phyloP scores from a whole-genome alignment of 148 eudicot genomes.

The Nepenthes mirabilis region DNA sequence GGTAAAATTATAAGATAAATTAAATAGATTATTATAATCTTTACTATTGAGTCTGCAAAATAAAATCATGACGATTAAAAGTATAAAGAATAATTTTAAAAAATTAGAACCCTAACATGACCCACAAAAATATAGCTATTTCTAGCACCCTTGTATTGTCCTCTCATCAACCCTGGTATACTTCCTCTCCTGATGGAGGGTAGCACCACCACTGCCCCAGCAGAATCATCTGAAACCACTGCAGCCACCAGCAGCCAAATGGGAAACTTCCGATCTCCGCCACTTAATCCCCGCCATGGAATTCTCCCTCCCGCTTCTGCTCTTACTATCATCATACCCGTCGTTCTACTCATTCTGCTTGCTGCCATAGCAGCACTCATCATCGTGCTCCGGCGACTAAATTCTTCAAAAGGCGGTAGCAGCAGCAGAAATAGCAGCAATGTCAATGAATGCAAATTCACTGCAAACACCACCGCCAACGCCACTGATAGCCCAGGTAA shows the following conservation, averaged over 20 bases:
- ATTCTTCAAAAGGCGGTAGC: slow-evolving; percentile 12
- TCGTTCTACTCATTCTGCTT: slow-evolving; percentile 41
- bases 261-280: neutral
- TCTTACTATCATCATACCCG: slow-evolving; percentile 45
- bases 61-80: too few relatives aligned
- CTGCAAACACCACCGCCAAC: slow-evolving; percentile 12
- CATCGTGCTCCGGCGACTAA: slow-evolving; percentile 44
- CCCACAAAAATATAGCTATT: too few relatives aligned
- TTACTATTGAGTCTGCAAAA: too few relatives aligned
- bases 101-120: too few relatives aligned
- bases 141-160: too few relatives aligned
- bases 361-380: slow-evolving; percentile 29
- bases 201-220: neutral
- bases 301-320: slow-evolving; percentile 19
- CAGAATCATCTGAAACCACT: slow-evolving; percentile 10
- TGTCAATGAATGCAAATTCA: slow-evolving; percentile 16
- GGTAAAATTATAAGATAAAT: too few relatives aligned
- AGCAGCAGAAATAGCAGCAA: slow-evolving; percentile 15
- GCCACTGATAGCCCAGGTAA: slow-evolving; percentile 30
- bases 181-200: slow-evolving; percentile 1
- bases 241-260: neutral
- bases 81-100: too few relatives aligned
- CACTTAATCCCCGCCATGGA: neutral
- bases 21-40: too few relatives aligned
- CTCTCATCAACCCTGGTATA: too few relatives aligned